Conservation (phyloP, 352 stramenopile species). For the Paralagenidium karlingii region DNA sequence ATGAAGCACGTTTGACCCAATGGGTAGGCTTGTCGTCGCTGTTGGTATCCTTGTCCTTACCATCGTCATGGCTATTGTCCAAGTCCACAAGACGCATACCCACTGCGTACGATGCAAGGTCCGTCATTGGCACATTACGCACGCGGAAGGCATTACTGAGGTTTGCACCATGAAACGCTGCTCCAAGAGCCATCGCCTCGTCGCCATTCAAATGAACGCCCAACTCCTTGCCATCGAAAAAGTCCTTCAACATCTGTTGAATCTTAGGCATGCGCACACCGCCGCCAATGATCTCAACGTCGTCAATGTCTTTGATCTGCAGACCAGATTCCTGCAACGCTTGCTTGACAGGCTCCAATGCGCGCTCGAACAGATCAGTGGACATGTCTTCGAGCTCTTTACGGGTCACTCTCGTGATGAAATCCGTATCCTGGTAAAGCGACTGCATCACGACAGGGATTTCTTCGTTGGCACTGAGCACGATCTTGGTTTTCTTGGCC, state of each 20-base stretch:
- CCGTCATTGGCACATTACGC: constrained; percentile 89
- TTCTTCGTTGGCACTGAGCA: constrained; percentile 94
- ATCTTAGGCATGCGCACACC: constrained; percentile 93
- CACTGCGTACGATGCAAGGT: constrained; percentile 86
- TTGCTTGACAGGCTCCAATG: constrained; percentile 73
- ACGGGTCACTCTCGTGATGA: constrained; percentile 84
- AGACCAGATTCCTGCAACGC: constrained; percentile 83
- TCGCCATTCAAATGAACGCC: constrained; percentile 97
- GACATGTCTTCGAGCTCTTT: constrained; percentile 88
- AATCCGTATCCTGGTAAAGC: constrained; percentile 91
- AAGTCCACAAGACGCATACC: constrained; percentile 70
- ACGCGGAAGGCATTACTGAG: constrained; percentile 93
- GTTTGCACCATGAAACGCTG: constrained; percentile 94
- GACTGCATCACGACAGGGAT: constrained; percentile 93
- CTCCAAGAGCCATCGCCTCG: constrained; percentile 94
- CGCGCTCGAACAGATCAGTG: constrained; percentile 77
- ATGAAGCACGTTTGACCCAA: constrained; percentile 86
- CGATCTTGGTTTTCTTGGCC: constrained; percentile 96
- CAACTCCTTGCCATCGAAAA: constrained; percentile 76
- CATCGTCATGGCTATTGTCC: too few species aligned
- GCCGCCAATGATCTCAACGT: constrained; percentile 95
- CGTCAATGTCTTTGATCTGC: constrained; percentile 87
- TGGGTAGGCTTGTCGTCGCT: constrained; percentile 49
- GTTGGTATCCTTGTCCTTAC: constrained; percentile 31
- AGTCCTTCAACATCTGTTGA: constrained; percentile 78